These are phyloP conservation scores for Metschnikowia lachancei DNA, from an alignment of 805 yeast genomes.

Conservation along the genomic window DNA sequence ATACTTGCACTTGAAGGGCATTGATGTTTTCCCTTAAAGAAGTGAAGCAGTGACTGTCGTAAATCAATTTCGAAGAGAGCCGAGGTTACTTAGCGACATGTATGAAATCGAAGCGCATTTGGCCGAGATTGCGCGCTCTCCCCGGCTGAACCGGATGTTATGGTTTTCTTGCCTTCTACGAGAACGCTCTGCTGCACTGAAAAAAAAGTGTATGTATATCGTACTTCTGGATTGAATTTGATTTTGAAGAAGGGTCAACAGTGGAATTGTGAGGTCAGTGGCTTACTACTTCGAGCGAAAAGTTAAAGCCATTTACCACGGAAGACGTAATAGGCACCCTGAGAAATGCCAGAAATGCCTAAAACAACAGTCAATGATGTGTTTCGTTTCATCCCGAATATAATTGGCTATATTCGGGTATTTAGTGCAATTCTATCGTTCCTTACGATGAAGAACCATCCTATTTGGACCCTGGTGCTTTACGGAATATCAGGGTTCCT, in stretches of 20 bases:
- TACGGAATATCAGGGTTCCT: conserved; percentile 87
- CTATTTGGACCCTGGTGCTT: conserved; percentile 68
- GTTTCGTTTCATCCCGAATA: conserved; percentile 81
- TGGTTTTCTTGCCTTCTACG: conserved; percentile 4
- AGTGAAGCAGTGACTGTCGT: no score
- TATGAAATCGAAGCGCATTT: neutral
- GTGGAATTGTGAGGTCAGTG: neutral
- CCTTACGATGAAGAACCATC: conserved; percentile 78
- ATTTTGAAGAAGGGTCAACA: neutral
- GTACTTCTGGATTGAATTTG: neutral
- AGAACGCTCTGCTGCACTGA: conserved; percentile 3
- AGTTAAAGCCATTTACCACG: neutral
- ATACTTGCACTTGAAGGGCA: conserved; percentile 1
- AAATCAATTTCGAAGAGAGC: no score
- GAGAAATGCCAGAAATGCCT: conserved; percentile 10
- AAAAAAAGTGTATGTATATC: conserved; percentile 5
- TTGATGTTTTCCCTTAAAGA: conserved; percentile 1
- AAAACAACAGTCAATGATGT: conserved; percentile 49
- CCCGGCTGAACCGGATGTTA: conserved; percentile 6
- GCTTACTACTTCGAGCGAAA: neutral
- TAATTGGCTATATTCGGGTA: conserved; percentile 87
- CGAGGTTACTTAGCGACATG: no score
- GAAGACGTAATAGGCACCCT: neutral
- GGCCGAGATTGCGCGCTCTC: conserved; percentile 4
- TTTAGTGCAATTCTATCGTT: conserved; percentile 78